Evolutionary conservation across 2,329 filamentous ascomycete genomes (phyloP).

Genomic region (Bimuria novae-zelandiae): DNA sequence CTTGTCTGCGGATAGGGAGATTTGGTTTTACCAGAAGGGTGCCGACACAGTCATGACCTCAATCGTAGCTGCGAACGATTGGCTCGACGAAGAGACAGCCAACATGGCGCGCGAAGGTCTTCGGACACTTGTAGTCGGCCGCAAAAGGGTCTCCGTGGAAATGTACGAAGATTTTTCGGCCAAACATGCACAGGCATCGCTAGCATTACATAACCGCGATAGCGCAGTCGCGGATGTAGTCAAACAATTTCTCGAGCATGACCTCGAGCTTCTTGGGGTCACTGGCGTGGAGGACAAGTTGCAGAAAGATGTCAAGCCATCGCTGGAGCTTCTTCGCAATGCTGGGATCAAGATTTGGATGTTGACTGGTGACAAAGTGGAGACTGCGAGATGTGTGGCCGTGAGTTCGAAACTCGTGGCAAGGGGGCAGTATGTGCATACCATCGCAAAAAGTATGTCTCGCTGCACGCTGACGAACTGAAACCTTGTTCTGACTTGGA

Average conservation of each 20-base stretch:
- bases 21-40: conserved; percentile 99
- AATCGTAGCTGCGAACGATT: conserved; percentile 95
- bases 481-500: conserved; percentile 9
- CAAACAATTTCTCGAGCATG: conserved; percentile 78
- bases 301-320: conserved; percentile 93
- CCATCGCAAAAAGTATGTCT: conserved; percentile 69
- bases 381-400: conserved; percentile 94
- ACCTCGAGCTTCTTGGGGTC: conserved; percentile 92
- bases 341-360: conserved; percentile 99
- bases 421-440: conserved; percentile 93
- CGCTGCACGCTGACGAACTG: background rate
- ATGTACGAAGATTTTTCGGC: conserved; percentile 81
- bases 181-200: conserved; percentile 76
- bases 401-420: conserved; percentile 93
- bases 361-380: conserved; percentile 97
- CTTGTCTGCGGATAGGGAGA: conserved; percentile 65
- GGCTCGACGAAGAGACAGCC: conserved; percentile 98
- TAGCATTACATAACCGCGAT: conserved; percentile 81
- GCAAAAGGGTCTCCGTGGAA: conserved; percentile 77
- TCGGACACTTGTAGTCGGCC: conserved; percentile 91
- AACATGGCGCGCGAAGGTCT: conserved; percentile 98
- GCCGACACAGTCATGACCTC: conserved; percentile 98
- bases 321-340: conserved; percentile 90
- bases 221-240: conserved; percentile 79
- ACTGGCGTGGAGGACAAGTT: conserved; percentile 98